Evolutionary conservation across 306 rosid species (phyloP), one percentile per base, ranked within the genome.

Genomic region (Vigna hirtella): DNA sequence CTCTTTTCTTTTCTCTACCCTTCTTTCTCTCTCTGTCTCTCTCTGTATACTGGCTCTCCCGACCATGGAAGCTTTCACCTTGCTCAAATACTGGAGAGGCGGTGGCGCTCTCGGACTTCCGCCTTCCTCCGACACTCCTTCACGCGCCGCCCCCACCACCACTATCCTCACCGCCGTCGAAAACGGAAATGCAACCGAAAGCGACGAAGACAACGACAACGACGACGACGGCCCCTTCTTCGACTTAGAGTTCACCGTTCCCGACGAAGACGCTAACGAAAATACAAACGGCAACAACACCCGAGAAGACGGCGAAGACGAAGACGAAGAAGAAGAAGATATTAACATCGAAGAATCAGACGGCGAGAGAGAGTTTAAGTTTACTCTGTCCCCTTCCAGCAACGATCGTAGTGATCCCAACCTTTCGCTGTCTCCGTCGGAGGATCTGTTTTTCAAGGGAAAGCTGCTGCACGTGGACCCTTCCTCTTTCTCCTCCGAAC

Each of bases 11-110:
- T 15, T 56, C 45, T 50, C 59, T 28, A 9, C 42, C 70, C 40
- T n/a, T 53, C 51, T 45, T 67, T 6, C 45, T 64, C 55, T 17
- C 51, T 28, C 78, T 51, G 76, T 82, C 4, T 55, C 64, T 42
- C 68, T 45, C 7, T 58, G 63, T 84, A 91, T 86, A 77, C 99
- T 96, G 99, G 97, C 99, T 91, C 98, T 95, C 97, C 99, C 99
- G 79, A 95, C 98, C 42, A 95, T 95, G 99, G 99, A 95, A 91
- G 91, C 97, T 86, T 95, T 95, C 77, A 95, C 91, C 89, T 82
- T 95, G 17, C 99, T 93, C 90, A 95, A 91, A 80, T 91, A 93
- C 84, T 93, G 97, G 99, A 76, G 97, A 81, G 88, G 90, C 0
- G 89, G 86, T 51, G 89, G 87, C 3, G 88, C 59, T 2, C 45